Evolutionary conservation across 176 grass and related monocot genomes (phyloP), one percentile per base, ranked within the genome.

Genomic region (Avena insularis): DNA sequence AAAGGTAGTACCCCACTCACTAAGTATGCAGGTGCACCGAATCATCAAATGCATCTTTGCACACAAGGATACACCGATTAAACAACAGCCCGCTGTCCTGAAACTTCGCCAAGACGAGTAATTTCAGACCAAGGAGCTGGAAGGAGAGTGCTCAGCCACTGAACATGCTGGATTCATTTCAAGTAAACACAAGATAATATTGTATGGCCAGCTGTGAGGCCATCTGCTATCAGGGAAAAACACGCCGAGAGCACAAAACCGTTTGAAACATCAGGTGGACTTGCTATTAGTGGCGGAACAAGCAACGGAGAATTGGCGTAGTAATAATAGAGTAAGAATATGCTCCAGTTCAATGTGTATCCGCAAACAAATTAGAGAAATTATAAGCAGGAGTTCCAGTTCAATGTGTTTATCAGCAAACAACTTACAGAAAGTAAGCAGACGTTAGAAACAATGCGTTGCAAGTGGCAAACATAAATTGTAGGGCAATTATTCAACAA

Each of bases 21-120:
- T 21, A 60, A 25, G 11, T 69, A 58, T 55, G 19, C 11, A 76
- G 49, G 49, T 40, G 27, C 48, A 69, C 38, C 77, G 66, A 68
- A 85, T 77, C 88, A 53, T 60, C 38, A 60, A 85, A 70, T 68
- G 71, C 71, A 77, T 82, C 71, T 78, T 43, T 62, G 14, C 75
- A 20, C 63, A 82, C 40, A 77, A 71, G 81, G 61, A 43, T 61
- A 14, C 9, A 29, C 40, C 4, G 47, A 90, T 71, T 82, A 70
- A 86, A 78, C 46, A 77, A 90, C 65, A 16, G 45, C 2, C 23
- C 3, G 49, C 23, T 40, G 60, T 8, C 71, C 47, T 23, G 57
- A 51, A 36, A 72, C 40, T 60, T 90, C 46, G 80, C 77, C 25
- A 82, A 76, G 70, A 20, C 48, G 61, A 19, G 59, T 81, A 53